Evolutionary conservation across 2,329 filamentous ascomycete species (phyloP).

Genomic region (Thelonectria rubi): DNA sequence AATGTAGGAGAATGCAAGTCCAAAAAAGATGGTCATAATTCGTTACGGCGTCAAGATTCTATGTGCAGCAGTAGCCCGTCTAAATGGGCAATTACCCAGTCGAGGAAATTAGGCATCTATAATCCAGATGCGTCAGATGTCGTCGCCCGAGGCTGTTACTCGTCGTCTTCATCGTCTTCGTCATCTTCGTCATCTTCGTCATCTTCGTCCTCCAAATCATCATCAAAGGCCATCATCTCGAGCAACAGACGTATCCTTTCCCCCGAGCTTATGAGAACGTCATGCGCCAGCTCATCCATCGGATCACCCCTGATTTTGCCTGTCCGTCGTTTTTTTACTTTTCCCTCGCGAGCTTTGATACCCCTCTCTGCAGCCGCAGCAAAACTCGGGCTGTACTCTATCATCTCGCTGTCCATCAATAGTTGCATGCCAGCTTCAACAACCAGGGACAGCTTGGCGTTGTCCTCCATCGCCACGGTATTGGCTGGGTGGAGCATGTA

Average conservation of each 20-base stretch:
- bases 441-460: conserved; percentile 75
- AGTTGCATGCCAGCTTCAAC: conserved; percentile 72
- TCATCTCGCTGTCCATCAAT: conserved; percentile 50
- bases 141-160: conserved; percentile 13
- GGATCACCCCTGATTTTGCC: conserved; percentile 46
- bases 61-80: conserved; percentile 36
- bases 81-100: neutral
- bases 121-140: conserved; percentile 30
- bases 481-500: conserved; percentile 74
- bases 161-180: conserved; percentile 27
- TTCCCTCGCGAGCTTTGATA: conserved; percentile 58
- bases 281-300: conserved; percentile 53
- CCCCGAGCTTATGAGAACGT: conserved; percentile 55
- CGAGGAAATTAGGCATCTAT: neutral
- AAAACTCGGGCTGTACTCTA: conserved; percentile 50
- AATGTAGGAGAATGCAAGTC: conserved; percentile 1
- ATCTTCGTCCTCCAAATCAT: neutral
- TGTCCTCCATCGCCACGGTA: conserved; percentile 68
- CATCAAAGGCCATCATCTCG: conserved; percentile 44
- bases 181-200: no score
- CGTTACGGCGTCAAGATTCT: conserved; percentile 29
- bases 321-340: conserved; percentile 54
- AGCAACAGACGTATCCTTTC: conserved; percentile 54
- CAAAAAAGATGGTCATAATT: conserved; percentile 22
- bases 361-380: conserved; percentile 55